These are phyloP conservation scores for Mrakia hoshinonis DNA, from an alignment of 768 basidiomycete genomes.

Conservation along the genomic window DNA sequence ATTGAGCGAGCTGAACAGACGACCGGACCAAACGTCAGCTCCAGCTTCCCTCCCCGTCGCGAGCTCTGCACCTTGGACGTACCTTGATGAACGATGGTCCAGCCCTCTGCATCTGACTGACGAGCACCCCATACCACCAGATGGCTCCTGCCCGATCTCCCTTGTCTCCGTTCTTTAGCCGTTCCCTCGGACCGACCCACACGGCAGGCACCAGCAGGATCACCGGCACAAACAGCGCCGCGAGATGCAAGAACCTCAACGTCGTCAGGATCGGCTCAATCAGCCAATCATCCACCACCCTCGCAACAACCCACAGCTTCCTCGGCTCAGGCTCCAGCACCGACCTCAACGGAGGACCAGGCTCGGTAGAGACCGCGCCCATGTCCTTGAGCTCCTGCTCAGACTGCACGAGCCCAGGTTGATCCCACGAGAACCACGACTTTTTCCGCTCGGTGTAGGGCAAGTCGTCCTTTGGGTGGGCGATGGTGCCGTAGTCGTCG, in stretches of 20 bases:
- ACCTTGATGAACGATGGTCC: conserved; percentile 98
- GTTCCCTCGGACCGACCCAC: conserved; percentile 9
- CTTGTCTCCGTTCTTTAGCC: conserved; percentile 25
- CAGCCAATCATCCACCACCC: conserved; percentile 43
- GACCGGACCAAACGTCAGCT: background rate
- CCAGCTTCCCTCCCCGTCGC: background rate
- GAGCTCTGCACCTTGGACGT: conserved; percentile 32
- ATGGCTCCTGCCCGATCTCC: conserved; percentile 63
- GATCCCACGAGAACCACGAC: no score
- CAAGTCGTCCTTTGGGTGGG: no score
- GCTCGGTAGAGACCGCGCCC: no score
- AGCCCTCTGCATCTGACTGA: conserved; percentile 80
- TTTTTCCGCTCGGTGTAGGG: no score
- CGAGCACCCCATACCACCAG: conserved; percentile 94
- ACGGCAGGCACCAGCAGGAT: conserved; percentile 45
- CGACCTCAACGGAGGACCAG: background rate
- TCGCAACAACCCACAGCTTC: background rate
- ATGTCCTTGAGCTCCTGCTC: no score
- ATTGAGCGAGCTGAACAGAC: conserved; percentile 80
- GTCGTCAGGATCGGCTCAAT: conserved; percentile 81
- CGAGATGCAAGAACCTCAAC: conserved; percentile 71
- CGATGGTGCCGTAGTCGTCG: no score
- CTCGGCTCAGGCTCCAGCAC: background rate
- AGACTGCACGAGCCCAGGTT: no score
- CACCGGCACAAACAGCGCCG: conserved; percentile 76